Percentiles rank a stretch among this genome's conserved stretches.
Evolutionary conservation across 2,329 filamentous ascomycete genomes (phyloP).

Genomic region (Aspergillus bombycis): DNA sequence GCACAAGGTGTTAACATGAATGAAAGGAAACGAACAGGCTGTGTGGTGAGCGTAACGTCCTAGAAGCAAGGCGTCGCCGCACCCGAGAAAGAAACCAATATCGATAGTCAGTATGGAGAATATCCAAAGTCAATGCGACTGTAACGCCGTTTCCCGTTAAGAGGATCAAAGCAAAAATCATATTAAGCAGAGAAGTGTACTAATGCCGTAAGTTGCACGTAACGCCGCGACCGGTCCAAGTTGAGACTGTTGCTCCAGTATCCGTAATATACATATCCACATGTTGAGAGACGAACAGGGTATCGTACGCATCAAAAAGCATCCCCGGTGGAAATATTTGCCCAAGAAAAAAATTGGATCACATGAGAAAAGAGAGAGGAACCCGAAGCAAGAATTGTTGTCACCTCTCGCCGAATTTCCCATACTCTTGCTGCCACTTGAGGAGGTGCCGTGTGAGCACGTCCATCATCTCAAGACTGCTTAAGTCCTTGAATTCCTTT

Average conservation of each 20-base stretch:
- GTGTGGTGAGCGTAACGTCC: not conserved
- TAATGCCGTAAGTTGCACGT: conserved; percentile 15
- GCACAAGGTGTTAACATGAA: conserved; percentile 7
- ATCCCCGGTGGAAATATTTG: conserved; percentile 2
- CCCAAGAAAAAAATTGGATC: conserved; percentile 9
- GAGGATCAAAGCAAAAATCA: conserved; percentile 4
- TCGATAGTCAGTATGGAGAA: not conserved
- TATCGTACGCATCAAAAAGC: conserved; percentile 25
- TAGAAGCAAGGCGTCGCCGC: not conserved
- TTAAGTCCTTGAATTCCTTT: conserved; percentile 72
- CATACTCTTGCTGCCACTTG: conserved; percentile 79
- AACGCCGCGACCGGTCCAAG: conserved; percentile 29
- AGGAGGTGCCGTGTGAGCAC: conserved; percentile 76
- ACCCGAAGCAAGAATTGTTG: conserved; percentile 7
- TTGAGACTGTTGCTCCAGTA: conserved; percentile 26
- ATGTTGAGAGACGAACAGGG: conserved; percentile 23
- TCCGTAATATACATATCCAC: conserved; percentile 32
- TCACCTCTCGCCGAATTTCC: conserved; percentile 55
- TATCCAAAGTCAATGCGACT: conserved; percentile 2
- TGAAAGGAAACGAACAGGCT: conserved; percentile 1
- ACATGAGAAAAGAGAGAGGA: conserved; percentile 8
- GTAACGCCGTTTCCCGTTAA: conserved; percentile 6
- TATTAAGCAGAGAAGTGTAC: conserved; percentile 13
- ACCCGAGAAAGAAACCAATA: not conserved
- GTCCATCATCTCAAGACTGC: conserved; percentile 89